Base-by-base conservation (phyloP, 176 grass and related monocot genomes). In the Oropetium thomaeum region DNA sequence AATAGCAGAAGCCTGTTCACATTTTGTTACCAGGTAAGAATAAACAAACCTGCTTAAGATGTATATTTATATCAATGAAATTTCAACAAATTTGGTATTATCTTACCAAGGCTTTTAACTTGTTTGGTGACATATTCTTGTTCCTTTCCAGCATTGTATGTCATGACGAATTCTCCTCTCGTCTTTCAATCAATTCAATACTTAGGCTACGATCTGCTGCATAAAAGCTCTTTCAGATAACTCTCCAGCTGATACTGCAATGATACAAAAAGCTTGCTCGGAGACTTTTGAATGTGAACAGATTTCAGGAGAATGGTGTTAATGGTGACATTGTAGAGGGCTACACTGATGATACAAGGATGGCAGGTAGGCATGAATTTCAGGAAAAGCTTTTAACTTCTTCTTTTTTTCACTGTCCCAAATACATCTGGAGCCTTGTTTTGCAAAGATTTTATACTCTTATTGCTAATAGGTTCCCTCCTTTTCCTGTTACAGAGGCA, bases 171-270 rank as follows among this genome's bases (percentile, higher is more conserved):
- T 99, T 95, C 66, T 99, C 96, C 54, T 86, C 91, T 66, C 86
- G 84, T 42, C 89, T 99, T 83, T 95, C 91, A 67, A 86, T 99
- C 71, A 99, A 92, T 70, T 99, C 96, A 30, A 95, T 99, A 58
- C 82, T 99, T 63, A 80, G 96, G 70, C 84, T 99, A 58, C 87
- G 87, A 74, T 85, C 96, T 81, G 89, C 87, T 66, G 96, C 91
- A 59, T 92, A 74, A 86, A 62, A 22, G 79, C 87, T 80, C 89
- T 99, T 64, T 90, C 89, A 37, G 91, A 95, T 77, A 81, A 89
- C 78, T 88, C 91, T 69, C 81, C 81, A 75, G 89, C 91, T 88
- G 91, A 99, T 89, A 86, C 89, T 74, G 91, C 89, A 84, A 90
- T 95, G 87, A 88, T 95, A 88, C 81, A 83, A 41, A n/a, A 99